Conservation (phyloP, 306 rosid species). For the Cicer arietinum region DNA sequence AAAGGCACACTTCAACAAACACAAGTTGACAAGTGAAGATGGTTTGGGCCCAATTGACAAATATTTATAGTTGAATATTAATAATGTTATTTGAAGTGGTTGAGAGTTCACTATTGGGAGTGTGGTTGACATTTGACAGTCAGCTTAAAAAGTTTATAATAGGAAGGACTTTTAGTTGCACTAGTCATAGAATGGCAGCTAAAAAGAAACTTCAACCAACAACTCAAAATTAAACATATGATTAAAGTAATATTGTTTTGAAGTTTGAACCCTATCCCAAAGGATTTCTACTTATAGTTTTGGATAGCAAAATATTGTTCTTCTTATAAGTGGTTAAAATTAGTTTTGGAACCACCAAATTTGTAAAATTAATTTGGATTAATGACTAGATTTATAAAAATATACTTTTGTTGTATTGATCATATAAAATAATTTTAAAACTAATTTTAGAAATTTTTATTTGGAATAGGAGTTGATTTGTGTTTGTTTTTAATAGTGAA, state of each 20-base stretch:
- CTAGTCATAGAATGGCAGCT: conserved; percentile 61
- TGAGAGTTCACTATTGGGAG: background rate
- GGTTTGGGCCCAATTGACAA: background rate
- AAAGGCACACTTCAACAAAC: background rate
- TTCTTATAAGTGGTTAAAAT: too few relatives aligned
- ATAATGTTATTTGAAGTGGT: conserved; percentile 12
- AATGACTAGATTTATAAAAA: too few relatives aligned
- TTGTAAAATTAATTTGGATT: too few relatives aligned
- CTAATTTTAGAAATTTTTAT: too few relatives aligned
- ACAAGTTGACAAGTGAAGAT: background rate
- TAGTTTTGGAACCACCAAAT: too few relatives aligned
- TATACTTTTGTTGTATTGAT: too few relatives aligned
- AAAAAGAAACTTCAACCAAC: conserved; percentile 45
- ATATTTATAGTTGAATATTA: background rate
- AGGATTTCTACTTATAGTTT: too few relatives aligned
- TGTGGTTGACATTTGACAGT: conserved; percentile 42
- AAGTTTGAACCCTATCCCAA: too few relatives aligned
- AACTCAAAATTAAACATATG: conserved; percentile 4
- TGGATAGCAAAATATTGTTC: too few relatives aligned
- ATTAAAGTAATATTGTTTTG: background rate
- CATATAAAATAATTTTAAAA: too few relatives aligned
- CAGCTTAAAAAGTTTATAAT: conserved; percentile 20
- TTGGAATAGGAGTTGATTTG: too few relatives aligned
- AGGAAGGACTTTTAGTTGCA: conserved; percentile 50
- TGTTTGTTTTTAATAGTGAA: too few relatives aligned